A percentile compares a stretch with the other conserved stretches of the same genome.
These are phyloP conservation scores for Tetrapisispora taiwanensis DNA, from an alignment of 805 yeast species.

Conservation along the genomic window DNA sequence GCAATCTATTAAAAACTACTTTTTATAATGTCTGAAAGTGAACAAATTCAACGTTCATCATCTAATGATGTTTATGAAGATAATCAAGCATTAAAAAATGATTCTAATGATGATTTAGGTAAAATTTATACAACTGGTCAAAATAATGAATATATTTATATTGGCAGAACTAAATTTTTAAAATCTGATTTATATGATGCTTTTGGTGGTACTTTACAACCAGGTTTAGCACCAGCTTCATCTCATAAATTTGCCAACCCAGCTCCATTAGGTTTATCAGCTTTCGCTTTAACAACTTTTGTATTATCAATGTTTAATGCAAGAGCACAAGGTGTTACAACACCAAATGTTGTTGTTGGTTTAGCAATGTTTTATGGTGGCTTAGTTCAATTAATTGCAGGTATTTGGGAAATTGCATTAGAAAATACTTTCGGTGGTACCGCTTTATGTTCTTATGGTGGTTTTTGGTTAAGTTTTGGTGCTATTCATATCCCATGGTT, in stretches of 20 bases:
- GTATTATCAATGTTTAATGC: constrained; percentile 47
- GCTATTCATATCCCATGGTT: constrained; percentile 51
- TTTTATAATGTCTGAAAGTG: constrained; percentile 2
- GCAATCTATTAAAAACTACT: not conserved
- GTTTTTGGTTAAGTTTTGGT: constrained; percentile 59
- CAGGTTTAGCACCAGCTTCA: constrained; percentile 54
- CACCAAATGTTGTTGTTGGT: constrained; percentile 47
- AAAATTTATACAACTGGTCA: constrained; percentile 31
- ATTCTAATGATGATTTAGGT: constrained; percentile 8
- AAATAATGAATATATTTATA: constrained; percentile 54
- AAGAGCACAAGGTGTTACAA: constrained; percentile 41
- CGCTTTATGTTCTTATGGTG: constrained; percentile 54
- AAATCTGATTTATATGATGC: constrained; percentile 51
- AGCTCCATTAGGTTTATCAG: constrained; percentile 53
- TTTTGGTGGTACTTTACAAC: constrained; percentile 76
- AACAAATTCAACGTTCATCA: not conserved
- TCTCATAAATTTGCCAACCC: constrained; percentile 54
- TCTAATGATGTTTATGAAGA: constrained; percentile 3
- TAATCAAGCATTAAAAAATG: not conserved
- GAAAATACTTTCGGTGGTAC: constrained; percentile 63
- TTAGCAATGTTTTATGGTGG: constrained; percentile 58
- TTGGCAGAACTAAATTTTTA: constrained; percentile 64
- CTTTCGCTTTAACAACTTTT: constrained; percentile 55
- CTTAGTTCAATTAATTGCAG: constrained; percentile 47
- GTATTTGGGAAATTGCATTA: constrained; percentile 54